phyloP scores from a whole-genome alignment of 139 green algal genomes.

The Picochlorum sp. region DNA sequence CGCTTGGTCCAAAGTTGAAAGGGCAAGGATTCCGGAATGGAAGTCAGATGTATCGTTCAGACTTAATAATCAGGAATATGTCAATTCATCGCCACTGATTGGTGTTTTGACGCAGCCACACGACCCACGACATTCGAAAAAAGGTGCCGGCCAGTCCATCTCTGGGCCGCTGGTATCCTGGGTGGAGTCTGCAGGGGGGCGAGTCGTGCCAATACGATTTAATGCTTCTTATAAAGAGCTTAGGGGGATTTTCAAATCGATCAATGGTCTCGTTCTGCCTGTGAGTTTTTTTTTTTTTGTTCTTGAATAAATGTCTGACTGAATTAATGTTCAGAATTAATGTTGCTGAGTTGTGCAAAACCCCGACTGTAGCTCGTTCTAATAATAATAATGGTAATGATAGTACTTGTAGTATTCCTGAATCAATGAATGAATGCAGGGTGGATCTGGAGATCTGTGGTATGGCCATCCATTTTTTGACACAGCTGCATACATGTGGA shows the following conservation, averaged over 20 bases:
- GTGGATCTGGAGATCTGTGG: constrained; percentile 19
- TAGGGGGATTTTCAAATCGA: not conserved
- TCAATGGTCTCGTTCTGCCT: constrained; percentile 52
- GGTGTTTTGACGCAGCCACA: constrained; percentile 3
- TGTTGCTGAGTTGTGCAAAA: no score
- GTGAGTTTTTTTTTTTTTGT: no score
- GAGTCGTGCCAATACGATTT: constrained; percentile 40
- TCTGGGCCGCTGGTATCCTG: constrained; percentile 1
- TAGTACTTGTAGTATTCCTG: no score
- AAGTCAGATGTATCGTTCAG: not conserved
- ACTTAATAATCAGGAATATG: constrained; percentile 4
- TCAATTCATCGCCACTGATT: not conserved
- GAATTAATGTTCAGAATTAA: not conserved
- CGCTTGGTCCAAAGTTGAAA: not conserved
- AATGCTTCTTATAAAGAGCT: constrained; percentile 5
- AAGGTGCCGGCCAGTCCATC: not conserved
- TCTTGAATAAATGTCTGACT: no score
- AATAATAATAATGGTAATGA: no score
- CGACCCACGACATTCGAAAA: not conserved
- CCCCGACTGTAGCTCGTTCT: no score
- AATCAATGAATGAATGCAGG: no score
- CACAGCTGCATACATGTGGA: constrained; percentile 24
- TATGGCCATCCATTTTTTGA: constrained; percentile 53
- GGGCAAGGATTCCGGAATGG: no score
- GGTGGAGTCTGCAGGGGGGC: constrained; percentile 38